Percentiles rank a stretch among this genome's conserved stretches.
Evolutionary conservation across 768 basidiomycete genomes (phyloP).

Genomic region (Tricholoma bakamatsutake): DNA sequence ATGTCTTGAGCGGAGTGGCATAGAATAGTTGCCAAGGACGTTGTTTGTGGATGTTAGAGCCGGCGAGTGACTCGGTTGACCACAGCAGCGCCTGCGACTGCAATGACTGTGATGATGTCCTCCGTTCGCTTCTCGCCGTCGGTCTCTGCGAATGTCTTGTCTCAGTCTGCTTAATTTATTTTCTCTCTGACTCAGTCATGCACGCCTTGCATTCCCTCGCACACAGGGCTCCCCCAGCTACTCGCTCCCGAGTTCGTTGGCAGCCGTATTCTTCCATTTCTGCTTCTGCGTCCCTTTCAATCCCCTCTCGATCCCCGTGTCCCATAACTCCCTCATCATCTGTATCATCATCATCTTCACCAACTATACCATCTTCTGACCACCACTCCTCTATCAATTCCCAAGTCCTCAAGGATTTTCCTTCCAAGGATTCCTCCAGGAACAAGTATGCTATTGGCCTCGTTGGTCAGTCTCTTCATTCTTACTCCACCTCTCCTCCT

Average conservation of each 20-base stretch:
- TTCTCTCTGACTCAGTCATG: constrained; percentile 28
- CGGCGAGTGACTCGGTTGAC: too few relatives aligned
- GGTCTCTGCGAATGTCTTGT: too few relatives aligned
- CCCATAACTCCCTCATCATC: constrained; percentile 56
- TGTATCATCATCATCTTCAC: constrained; percentile 41
- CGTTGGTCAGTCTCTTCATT: constrained; percentile 50
- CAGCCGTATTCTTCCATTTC: constrained; percentile 63
- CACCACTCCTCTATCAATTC: constrained; percentile 18
- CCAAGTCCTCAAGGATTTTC: constrained; percentile 23
- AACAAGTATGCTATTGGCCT: constrained; percentile 64
- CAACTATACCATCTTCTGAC: constrained; percentile 29
- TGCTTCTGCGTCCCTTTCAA: constrained; percentile 31
- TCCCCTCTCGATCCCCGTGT: constrained; percentile 39
- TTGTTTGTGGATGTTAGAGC: too few relatives aligned
- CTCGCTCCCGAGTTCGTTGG: constrained; percentile 71
- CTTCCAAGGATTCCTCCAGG: constrained; percentile 35
- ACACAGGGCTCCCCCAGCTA: constrained; percentile 64
- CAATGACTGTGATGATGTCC: too few relatives aligned
- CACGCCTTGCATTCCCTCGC: constrained; percentile 47
- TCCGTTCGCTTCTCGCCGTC: too few relatives aligned
- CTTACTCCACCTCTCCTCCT: constrained; percentile 7
- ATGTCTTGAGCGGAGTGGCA: too few relatives aligned
- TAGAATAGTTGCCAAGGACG: too few relatives aligned
- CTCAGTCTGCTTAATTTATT: too few relatives aligned
- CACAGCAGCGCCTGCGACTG: too few relatives aligned